Evolutionary conservation across 2,329 filamentous ascomycete genomes (phyloP).

Genomic region (Colletotrichum sidae): DNA sequence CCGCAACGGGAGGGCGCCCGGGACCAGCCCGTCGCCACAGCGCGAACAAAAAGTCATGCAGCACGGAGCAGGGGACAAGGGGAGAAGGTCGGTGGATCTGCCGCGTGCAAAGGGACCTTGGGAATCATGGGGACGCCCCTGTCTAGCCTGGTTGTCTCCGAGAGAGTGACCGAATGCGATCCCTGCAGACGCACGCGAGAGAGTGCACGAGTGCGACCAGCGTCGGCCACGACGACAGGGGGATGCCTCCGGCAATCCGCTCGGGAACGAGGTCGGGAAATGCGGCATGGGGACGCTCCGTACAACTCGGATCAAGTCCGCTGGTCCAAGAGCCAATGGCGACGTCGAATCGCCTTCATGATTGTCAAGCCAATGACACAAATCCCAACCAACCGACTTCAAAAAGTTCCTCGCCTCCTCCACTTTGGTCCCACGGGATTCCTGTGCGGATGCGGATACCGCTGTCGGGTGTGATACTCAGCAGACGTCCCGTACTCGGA

Average conservation of each 20-base stretch:
- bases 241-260: neutral
- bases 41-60: slow-evolving; percentile 25
- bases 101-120: slow-evolving; percentile 35
- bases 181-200: slow-evolving; percentile 26
- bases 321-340: slow-evolving; percentile 17
- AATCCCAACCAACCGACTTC: slow-evolving; percentile 7
- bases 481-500: slow-evolving; percentile 15
- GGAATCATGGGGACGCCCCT: slow-evolving; percentile 14
- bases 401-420: slow-evolving; percentile 30
- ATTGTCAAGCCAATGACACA: slow-evolving; percentile 31
- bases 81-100: slow-evolving; percentile 14
- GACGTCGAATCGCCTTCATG: neutral
- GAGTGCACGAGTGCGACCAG: neutral
- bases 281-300: neutral
- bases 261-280: neutral
- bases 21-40: slow-evolving; percentile 24
- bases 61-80: too few species aligned
- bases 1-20: slow-evolving; percentile 13
- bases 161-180: slow-evolving; percentile 13
- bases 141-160: slow-evolving; percentile 20
- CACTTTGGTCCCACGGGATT: too few species aligned
- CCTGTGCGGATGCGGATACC: slow-evolving; percentile 1
- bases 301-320: slow-evolving; percentile 15
- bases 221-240: neutral
- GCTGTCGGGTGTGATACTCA: slow-evolving; percentile 3